Percentiles rank a stretch among this genome's conserved stretches.
Evolutionary conservation across 257 asterid species (phyloP).

Genomic region (Rehmannia glutinosa): DNA sequence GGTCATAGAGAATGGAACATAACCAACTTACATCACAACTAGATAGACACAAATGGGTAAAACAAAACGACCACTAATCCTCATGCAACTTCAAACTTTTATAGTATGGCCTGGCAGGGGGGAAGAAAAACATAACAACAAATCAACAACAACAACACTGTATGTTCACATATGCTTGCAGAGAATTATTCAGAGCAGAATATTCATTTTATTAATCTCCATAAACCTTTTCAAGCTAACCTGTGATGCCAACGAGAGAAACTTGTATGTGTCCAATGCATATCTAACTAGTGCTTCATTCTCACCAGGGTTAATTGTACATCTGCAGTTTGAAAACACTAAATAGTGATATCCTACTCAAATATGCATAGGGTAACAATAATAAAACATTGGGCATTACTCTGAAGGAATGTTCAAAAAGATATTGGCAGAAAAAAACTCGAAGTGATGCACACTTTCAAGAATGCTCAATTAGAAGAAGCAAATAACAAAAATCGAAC

Average conservation of each 20-base stretch:
- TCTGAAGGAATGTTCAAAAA: constrained; percentile 4
- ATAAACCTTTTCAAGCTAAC: constrained; percentile 32
- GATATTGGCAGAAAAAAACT: not conserved
- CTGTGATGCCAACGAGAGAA: constrained; percentile 86
- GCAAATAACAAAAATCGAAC: not conserved
- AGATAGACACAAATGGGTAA: too few species aligned
- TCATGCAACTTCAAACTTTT: too few species aligned
- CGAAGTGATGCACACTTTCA: not conserved
- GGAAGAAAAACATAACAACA: too few species aligned
- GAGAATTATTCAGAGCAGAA: not conserved
- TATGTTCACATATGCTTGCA: too few species aligned
- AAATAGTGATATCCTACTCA: constrained; percentile 9
- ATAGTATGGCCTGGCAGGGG: too few species aligned
- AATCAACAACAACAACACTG: too few species aligned
- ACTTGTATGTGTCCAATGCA: constrained; percentile 79
- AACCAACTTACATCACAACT: too few species aligned
- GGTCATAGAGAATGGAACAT: too few species aligned
- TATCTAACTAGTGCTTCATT: constrained; percentile 95
- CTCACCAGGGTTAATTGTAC: constrained; percentile 98
- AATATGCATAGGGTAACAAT: not conserved
- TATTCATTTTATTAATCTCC: not conserved
- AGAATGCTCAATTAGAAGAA: not conserved
- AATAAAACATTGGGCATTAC: not conserved
- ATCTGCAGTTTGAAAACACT: constrained; percentile 44
- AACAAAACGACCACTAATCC: too few species aligned